phyloP scores from a whole-genome alignment of 495 filamentous ascomycete genomes.

The Penicillium pancosmium region DNA sequence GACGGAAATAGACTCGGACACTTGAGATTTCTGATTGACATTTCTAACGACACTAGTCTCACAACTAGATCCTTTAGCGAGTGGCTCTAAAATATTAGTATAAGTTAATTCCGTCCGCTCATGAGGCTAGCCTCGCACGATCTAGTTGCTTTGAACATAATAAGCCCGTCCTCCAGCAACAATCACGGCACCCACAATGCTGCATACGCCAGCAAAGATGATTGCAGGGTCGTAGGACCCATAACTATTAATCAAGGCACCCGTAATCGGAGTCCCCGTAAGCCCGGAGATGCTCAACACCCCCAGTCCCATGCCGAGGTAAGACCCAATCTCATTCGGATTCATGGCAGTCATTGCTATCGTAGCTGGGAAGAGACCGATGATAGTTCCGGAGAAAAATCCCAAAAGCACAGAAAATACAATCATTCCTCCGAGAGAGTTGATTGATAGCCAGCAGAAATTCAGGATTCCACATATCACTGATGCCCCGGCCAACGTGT shows the following conservation, averaged over 20 bases:
- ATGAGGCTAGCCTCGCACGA: neutral
- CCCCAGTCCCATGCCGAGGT: conserved; percentile 33
- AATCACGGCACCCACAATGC: conserved; percentile 17
- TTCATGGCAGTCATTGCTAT: conserved; percentile 23
- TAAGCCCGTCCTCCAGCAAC: conserved; percentile 3
- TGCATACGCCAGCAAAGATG: conserved; percentile 22
- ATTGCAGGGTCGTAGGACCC: conserved; percentile 22
- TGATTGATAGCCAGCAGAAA: conserved; percentile 51
- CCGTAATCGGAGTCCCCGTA: conserved; percentile 33
- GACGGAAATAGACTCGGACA: no score
- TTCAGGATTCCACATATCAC: conserved; percentile 18
- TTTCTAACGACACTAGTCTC: no score
- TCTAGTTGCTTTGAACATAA: neutral
- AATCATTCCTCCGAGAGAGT: conserved; percentile 48
- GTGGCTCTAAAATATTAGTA: no score
- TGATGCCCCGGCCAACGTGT: conserved; percentile 19
- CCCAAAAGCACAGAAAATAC: conserved; percentile 59
- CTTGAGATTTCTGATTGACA: no score
- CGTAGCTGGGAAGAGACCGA: conserved; percentile 42
- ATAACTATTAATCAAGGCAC: conserved; percentile 25
- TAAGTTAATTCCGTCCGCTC: neutral
- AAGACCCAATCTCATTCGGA: conserved; percentile 54
- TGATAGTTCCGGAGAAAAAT: conserved; percentile 57
- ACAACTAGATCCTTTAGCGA: no score
- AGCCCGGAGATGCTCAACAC: conserved; percentile 24